Evolutionary conservation across 208 protist genomes (phyloP), one percentile per base, ranked within the genome.

Genomic region (Porcisia hertigi): DNA sequence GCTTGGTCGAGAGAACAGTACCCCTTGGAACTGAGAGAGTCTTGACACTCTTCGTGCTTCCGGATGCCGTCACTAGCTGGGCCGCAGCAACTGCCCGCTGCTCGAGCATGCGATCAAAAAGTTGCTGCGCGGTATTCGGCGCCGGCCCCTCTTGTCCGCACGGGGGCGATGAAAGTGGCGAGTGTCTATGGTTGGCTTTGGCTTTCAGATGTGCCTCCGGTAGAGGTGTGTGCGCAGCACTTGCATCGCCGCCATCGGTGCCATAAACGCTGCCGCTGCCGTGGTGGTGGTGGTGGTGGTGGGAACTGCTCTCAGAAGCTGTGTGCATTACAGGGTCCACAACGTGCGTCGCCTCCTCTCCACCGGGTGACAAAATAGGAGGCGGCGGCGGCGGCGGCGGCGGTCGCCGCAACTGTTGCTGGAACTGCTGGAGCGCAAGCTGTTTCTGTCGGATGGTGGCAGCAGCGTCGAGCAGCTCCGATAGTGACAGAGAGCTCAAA

Each of bases 381-480:
- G n/a, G n/a, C n/a, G n/a, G n/a, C n/a, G 8, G 49, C 1, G 49
- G 57, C 45, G 73, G 69, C 30, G 30, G 30, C 55, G 14, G 59
- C 6, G 79, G 66, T n/a, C 71, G 71, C 55, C 23, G 57, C 77
- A 71, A 75, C 36, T 81, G 69, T 36, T 80, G 65, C 36, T 89
- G 82, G 65, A 86, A 52, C 73, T 89, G 86, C 77, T 94, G 84
- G 23, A 93, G 77, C 11, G 86, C 76, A 14, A 89, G 69, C 55
- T 92, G 90, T 52, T 82, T 81, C 59, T 85, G 77, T 30, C 86
- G 84, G 55, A 96, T 88, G 14, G 83, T 76, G 16, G 89, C 89
- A 20, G 92, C 92, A 34, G 84, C 86, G 39, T 93, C 88, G 60
- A 96, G 92, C 54, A 96, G 76, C 78, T 93, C 84, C 16, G 88